Base-by-base conservation (phyloP, 2,329 filamentous ascomycete genomes). In the Phaeosphaeriaceae sp. region DNA sequence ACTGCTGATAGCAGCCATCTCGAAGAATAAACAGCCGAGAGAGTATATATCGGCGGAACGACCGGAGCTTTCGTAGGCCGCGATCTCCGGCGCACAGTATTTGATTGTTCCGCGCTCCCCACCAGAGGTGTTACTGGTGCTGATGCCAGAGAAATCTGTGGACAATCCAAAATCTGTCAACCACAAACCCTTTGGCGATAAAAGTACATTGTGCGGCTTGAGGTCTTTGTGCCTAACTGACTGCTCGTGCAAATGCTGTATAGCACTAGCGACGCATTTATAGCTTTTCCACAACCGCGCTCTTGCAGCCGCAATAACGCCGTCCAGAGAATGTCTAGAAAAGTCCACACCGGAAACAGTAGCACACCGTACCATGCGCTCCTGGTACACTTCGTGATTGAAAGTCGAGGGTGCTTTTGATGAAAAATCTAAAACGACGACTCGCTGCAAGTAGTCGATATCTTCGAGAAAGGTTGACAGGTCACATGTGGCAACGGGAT, bases 81-180 rank as follows among this genome's bases (percentile, higher is more conserved):
- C 48, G 15, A 63, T 57, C 48, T 66, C 62, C 13, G 61, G 62
- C 5, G 61, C 57, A 33, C 62, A 61, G 50, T 63, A 63, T 49
- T 54, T 56, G 2, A 51, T 15, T 2, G 62, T 63, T 7, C 53
- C 57, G 19, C 48, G 55, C 15, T 45, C 49, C 25, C 48, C 46
- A 33, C 56, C 27, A 20, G n/a, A 19, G 3, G n/a, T 44, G 20
- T 19, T 44, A 44, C 41, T 44, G n/a, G 11, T 44, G 33, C 27
- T 17, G 19, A 33, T 61, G 48, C 42, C 61, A 56, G 33, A 54
- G 25, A 24, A 58, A 56, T 10, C 50, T 53, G 56, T 60, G 9
- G 57, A 58, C 15, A 63, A 49, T 5, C 49, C 49, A 40, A 52
- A 52, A 46, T 60, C 53, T 19, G 57, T 50, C 7, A 54, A n/a